Evolutionary conservation across 176 grass and related monocot species (phyloP), one percentile per base, ranked within the genome.

Genomic region (Dactylis glomerata): DNA sequence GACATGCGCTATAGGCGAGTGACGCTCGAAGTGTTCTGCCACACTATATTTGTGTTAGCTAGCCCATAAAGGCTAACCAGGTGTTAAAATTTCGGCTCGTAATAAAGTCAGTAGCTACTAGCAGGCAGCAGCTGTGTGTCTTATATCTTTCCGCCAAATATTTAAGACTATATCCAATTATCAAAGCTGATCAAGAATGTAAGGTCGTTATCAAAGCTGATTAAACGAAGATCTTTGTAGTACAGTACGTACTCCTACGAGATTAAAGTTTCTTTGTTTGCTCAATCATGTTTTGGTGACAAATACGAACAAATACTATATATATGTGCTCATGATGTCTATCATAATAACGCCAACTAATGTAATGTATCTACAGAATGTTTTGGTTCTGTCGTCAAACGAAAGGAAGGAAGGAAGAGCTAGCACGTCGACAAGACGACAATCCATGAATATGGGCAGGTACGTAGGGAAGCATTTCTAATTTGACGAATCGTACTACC

Each of bases 311-410:
- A 42, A 8, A 42, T 42, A 9, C 41, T 42, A 7, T 42, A 42
- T 42, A 42, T 42, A 42, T 42, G 10, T n/a, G 41, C 9, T 42
- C 41, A 42, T 46, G 44, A 75, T 57, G 28, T 24, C 47, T 28
- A 49, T 27, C 40, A 20, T 71, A 79, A 46, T 59, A 70, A 33
- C 6, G 28, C 84, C 45, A 47, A 44, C 75, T 50, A 66, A 65
- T 82, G 34, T 50, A 66, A 65, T 82, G 34, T 26, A 12, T 32
- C 32, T 45, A n/a, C 36, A 67, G 67, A 80, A 88, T 80, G 81
- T 88, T 79, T 84, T 22, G 6, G 23, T 20, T 65, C 71, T 84
- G 65, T 79, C 75, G 65, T 79, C 75, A 73, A 74, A 78, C 8
- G 10, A 42, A 42, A 10, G 41, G 8, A 30, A 42, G 33, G 0